These are phyloP conservation scores for Coelastrella sp. DNA, from an alignment of 139 green algal species.

Conservation along the genomic window DNA sequence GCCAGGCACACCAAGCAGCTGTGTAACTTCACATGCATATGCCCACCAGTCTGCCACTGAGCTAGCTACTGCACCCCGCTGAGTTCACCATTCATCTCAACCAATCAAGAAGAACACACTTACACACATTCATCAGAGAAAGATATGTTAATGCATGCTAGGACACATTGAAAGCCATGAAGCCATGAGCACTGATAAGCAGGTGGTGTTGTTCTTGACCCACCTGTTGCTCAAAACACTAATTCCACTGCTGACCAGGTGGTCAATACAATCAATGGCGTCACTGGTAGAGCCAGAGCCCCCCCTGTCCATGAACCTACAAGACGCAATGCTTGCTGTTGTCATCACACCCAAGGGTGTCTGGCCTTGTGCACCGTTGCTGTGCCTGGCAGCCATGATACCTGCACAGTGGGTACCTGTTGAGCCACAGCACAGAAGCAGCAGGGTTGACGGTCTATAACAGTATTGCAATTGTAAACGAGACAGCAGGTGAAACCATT, in stretches of 20 bases:
- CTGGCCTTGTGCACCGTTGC: neutral
- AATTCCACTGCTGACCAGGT: neutral
- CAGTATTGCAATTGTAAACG: neutral
- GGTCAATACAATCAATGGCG: neutral
- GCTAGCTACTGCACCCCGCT: too few relatives aligned
- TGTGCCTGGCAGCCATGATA: neutral
- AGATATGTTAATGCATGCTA: neutral
- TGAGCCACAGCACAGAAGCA: neutral
- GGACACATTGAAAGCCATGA: neutral
- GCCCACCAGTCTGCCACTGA: too few relatives aligned
- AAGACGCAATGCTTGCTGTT: neutral
- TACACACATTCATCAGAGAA: too few relatives aligned
- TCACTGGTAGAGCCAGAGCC: neutral
- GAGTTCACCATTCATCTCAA: too few relatives aligned
- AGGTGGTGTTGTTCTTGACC: neutral
- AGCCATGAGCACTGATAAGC: neutral
- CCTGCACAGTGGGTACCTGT: conserved; percentile 1
- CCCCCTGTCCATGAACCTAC: neutral
- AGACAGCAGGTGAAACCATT: neutral
- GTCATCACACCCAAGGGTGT: neutral
- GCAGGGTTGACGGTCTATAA: neutral
- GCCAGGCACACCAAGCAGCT: too few relatives aligned
- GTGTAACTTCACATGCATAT: too few relatives aligned
- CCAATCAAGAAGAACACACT: too few relatives aligned
- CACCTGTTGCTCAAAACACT: neutral